Evolutionary conservation across 495 filamentous ascomycete genomes (phyloP).

Genomic region (Platismatia glauca): DNA sequence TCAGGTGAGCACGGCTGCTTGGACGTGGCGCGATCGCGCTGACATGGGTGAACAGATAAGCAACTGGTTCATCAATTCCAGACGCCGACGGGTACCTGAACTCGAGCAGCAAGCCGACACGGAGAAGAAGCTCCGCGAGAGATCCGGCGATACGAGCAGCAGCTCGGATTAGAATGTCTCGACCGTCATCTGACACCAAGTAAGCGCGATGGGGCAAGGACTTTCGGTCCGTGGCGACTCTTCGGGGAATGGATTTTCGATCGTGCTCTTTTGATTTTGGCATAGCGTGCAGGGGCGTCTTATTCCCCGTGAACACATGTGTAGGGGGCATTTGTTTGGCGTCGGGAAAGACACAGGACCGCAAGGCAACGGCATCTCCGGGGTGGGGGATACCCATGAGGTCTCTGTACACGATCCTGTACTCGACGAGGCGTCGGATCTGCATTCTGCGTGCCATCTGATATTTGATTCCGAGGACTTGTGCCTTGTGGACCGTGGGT

Average conservation of each 20-base stretch:
- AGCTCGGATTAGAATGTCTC: conserved; percentile 11
- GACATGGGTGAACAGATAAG: conserved; percentile 52
- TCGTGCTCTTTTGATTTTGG: not conserved
- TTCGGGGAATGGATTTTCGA: not conserved
- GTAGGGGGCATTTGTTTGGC: not conserved
- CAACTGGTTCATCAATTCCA: conserved; percentile 95
- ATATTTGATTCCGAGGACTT: not conserved
- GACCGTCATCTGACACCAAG: not conserved
- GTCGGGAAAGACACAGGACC: not conserved
- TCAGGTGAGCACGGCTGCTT: conserved; percentile 44
- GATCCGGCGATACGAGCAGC: conserved; percentile 12
- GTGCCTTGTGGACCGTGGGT: too few relatives aligned
- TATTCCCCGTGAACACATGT: not conserved
- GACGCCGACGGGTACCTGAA: conserved; percentile 65
- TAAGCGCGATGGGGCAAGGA: not conserved
- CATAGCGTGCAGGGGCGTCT: not conserved
- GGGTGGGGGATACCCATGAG: not conserved
- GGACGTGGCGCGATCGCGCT: not conserved
- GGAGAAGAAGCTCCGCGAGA: conserved; percentile 19
- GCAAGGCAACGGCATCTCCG: not conserved
- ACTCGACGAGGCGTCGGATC: not conserved
- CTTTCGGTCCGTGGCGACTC: not conserved
- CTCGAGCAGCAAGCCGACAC: conserved; percentile 44
- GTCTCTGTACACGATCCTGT: not conserved
- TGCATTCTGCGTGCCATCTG: not conserved